Evolutionary conservation across 1,139 yeast genomes (phyloP).

Genomic region (Hansenula lynferdii): DNA sequence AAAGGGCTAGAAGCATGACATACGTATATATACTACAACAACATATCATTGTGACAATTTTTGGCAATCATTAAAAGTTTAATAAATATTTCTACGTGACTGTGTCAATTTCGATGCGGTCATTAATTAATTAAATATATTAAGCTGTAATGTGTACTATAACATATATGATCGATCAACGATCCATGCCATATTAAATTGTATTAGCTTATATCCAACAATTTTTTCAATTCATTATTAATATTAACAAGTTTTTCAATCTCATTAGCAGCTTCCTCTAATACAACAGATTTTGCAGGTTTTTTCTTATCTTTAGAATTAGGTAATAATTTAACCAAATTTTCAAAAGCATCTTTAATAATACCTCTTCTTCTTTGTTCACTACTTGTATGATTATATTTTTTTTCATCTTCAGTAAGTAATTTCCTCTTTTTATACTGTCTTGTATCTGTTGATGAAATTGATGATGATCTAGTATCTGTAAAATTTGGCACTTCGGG

Average conservation of each 20-base stretch:
- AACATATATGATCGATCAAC: too few species aligned
- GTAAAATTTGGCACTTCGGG: constrained; percentile 9
- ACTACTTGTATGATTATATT: constrained; percentile 66
- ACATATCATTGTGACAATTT: too few species aligned
- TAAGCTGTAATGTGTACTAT: too few species aligned
- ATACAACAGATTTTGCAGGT: constrained; percentile 25
- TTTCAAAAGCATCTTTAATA: constrained; percentile 61
- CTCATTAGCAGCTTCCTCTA: constrained; percentile 29
- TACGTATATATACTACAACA: too few species aligned
- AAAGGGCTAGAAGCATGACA: constrained; percentile 8
- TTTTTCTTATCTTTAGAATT: constrained; percentile 21
- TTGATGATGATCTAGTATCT: constrained; percentile 28
- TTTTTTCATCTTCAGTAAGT: constrained; percentile 60
- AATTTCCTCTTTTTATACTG: constrained; percentile 36
- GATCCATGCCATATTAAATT: too few species aligned
- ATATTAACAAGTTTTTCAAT: constrained; percentile 23
- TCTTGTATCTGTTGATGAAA: constrained; percentile 1
- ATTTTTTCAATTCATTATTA: constrained; percentile 24
- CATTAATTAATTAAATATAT: too few species aligned
- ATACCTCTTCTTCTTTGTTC: constrained; percentile 73
- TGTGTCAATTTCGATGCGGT: too few species aligned
- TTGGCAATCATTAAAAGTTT: too few species aligned
- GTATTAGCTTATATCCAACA: constrained; percentile 6
- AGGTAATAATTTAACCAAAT: constrained; percentile 28
- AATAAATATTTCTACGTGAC: too few species aligned